Percentiles rank a stretch among this genome's conserved stretches.
phyloP scores from a whole-genome alignment of 805 yeast genomes.

The Metschnikowia cubensis region DNA sequence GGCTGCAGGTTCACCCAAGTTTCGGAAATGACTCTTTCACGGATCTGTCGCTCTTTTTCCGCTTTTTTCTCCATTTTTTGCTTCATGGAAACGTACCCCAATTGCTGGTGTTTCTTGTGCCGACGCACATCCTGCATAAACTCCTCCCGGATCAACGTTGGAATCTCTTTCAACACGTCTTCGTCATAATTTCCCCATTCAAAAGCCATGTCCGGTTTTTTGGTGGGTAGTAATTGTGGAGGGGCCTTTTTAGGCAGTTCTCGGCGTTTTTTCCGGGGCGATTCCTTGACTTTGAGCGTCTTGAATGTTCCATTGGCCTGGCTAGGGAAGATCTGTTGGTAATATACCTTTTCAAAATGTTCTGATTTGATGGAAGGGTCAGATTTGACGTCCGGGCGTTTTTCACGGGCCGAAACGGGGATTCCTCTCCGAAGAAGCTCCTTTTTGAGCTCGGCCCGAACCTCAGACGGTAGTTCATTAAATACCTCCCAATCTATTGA shows the following conservation, averaged over 20 bases:
- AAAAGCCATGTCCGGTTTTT: slow-evolving; percentile 9
- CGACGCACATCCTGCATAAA: slow-evolving; percentile 34
- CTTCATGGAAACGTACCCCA: slow-evolving; percentile 24
- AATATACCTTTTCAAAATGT: slow-evolving; percentile 21
- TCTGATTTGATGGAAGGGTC: not conserved
- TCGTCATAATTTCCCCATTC: slow-evolving; percentile 32
- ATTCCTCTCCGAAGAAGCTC: slow-evolving; percentile 48
- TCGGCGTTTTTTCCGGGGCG: slow-evolving; percentile 20
- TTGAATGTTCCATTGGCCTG: slow-evolving; percentile 27
- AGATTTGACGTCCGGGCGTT: not conserved
- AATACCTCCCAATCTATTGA: slow-evolving; percentile 65
- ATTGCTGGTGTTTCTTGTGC: slow-evolving; percentile 23
- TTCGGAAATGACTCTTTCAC: slow-evolving; percentile 6
- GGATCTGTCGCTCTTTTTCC: slow-evolving; percentile 2
- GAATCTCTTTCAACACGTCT: slow-evolving; percentile 35
- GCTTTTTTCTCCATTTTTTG: slow-evolving; percentile 22
- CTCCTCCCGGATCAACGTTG: slow-evolving; percentile 34
- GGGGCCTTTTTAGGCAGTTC: not conserved
- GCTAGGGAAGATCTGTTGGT: slow-evolving; percentile 37
- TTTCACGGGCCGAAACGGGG: slow-evolving; percentile 15
- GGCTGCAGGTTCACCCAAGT: slow-evolving; percentile 14
- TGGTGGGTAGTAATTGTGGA: slow-evolving; percentile 3
- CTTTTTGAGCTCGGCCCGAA: slow-evolving; percentile 55
- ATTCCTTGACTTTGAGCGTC: slow-evolving; percentile 30
- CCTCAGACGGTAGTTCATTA: slow-evolving; percentile 58